Conservation (phyloP, 306 rosid genomes). For the Inga laurina region DNA sequence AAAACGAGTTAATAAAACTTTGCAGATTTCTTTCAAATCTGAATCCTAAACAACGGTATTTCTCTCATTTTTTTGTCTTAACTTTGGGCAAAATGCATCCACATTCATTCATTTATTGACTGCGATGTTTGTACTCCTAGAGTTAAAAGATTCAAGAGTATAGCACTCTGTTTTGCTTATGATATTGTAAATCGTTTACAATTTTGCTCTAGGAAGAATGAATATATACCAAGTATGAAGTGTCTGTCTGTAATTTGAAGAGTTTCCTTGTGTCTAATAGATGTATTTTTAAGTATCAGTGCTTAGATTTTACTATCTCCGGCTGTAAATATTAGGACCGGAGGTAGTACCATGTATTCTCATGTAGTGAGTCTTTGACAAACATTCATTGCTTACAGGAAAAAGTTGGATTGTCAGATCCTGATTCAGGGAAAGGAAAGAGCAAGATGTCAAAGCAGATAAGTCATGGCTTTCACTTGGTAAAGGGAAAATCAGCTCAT, state of each 20-base stretch:
- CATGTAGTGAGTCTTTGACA: slow-evolving; percentile 18
- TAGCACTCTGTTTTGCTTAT: neutral
- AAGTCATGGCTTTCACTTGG: slow-evolving; percentile 90
- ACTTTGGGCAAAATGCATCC: neutral
- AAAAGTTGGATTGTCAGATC: slow-evolving; percentile 72
- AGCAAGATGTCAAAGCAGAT: slow-evolving; percentile 82
- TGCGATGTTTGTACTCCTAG: neutral
- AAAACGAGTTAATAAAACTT: neutral
- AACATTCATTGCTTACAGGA: slow-evolving; percentile 57
- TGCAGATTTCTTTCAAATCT: neutral
- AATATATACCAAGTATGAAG: neutral
- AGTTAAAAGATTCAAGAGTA: neutral
- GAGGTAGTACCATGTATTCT: neutral
- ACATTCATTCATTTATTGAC: neutral
- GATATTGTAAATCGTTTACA: neutral
- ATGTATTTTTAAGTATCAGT: neutral
- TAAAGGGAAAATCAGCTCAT: slow-evolving; percentile 74
- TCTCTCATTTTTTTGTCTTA: neutral
- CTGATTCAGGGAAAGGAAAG: slow-evolving; percentile 98
- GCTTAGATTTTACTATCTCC: neutral
- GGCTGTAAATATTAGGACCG: too few relatives aligned
- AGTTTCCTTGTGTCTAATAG: neutral
- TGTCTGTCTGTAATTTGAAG: neutral
- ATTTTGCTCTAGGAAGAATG: neutral
- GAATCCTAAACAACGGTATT: too few relatives aligned